Evolutionary conservation across 2,329 filamentous ascomycete species (phyloP), one percentile per base, ranked within the genome.

Genomic region (Falciphora oryzae): DNA sequence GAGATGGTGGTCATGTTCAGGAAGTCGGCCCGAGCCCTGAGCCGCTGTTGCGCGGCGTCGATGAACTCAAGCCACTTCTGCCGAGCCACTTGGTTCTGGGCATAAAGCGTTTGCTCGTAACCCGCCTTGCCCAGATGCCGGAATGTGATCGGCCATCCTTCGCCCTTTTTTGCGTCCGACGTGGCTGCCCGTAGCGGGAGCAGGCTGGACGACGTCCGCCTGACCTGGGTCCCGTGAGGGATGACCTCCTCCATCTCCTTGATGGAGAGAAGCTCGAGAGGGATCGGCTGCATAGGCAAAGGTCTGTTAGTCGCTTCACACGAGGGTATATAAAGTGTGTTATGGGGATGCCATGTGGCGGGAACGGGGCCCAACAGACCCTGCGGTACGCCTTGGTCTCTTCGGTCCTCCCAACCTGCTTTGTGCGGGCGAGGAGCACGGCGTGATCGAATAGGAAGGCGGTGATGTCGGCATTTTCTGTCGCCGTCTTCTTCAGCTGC

Each of bases 41-140:
- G 83, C 67, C 90, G 91, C 71, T 91, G 88, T 76, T 99, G 96
- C 69, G 97, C 93, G 62, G 88, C 85, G 72, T 97, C 92, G 71
- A 99, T 97, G 72, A 92, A 89, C 78, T 99, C 93, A 74, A 99
- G 92, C 89, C 95, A 99, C 77, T 98, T 99, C 75, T 94, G 92
- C 65, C 95, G 86, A 31, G 92, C 91, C 11, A 92, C 90, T 70
- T 92, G 89, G 66, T 92, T 96, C 13, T 89, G 88, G 60, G 93
- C 94, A 76, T 90, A 98, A 5, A 99, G 83, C 4, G 93, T 95
- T 71, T 93, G 81, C 74, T 97, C 94, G 73, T 97, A 99, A 38
- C 94, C 95, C 64, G 93, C 93, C 77, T 96, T 97, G 61, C 95
- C 95, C 66, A 99, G 84, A 81, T 97, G 93, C 70, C 91, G 89